phyloP scores from a whole-genome alignment of 129 eudicot species.

The Smallanthus sonchifolius region DNA sequence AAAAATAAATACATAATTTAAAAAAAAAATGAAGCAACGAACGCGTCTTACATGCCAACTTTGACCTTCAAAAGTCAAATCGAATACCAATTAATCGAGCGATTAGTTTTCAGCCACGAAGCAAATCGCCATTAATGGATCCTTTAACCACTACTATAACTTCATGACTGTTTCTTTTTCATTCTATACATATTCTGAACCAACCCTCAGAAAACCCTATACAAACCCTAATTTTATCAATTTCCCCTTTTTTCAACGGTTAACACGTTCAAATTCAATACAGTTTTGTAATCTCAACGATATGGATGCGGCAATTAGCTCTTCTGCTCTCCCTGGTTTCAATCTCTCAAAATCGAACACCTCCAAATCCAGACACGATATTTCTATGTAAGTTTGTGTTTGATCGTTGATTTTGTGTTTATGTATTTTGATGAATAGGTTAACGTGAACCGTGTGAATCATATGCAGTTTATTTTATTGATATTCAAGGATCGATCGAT shows the following conservation, averaged over 20 bases:
- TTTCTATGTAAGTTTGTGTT: constrained; percentile 21
- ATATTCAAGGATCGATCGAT: constrained; percentile 14
- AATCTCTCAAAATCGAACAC: constrained; percentile 24
- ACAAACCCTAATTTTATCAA: not conserved
- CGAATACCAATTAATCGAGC: constrained; percentile 10
- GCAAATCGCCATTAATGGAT: constrained; percentile 13
- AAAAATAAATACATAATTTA: not conserved
- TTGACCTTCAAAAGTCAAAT: constrained; percentile 26
- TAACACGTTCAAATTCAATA: constrained; percentile 1
- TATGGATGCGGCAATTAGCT: constrained; percentile 29
- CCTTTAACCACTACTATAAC: constrained; percentile 14
- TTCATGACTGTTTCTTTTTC: not conserved
- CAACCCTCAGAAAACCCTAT: constrained; percentile 6
- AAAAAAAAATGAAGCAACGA: not conserved
- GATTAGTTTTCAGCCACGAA: constrained; percentile 33
- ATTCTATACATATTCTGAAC: not conserved
- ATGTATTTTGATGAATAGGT: not conserved
- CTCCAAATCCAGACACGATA: constrained; percentile 2
- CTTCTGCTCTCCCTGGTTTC: not conserved
- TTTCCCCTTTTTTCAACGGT: not conserved
- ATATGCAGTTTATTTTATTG: not conserved
- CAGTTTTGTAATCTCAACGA: not conserved
- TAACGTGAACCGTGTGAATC: not conserved
- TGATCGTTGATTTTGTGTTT: constrained; percentile 18
- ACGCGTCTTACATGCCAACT: constrained; percentile 21